Base-by-base conservation (phyloP, 73 alveolate genomes). In the Blepharisma stoltei region DNA sequence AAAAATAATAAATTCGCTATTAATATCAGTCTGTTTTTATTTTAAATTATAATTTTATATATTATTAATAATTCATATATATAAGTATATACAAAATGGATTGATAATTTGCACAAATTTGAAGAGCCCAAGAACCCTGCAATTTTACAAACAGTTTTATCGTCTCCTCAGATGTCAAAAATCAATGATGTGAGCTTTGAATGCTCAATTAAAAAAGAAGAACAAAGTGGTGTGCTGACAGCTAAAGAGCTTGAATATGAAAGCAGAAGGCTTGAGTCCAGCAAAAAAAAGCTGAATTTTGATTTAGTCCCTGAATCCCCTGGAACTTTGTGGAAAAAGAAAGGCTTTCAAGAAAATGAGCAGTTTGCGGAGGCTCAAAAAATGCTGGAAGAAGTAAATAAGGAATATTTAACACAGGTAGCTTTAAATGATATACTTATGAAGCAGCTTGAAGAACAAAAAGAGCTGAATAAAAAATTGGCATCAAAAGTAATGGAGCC, bases 321-420 rank as follows among this genome's bases (percentile, higher is more conserved):
- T 32, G 41, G 41, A 32, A 32, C 41, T 32, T 32, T 32, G 41
- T 32, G 41, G 41, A 32, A 32, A 32, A 32, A 32, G 41, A 32
- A 32, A 32, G 41, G 41, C 3, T 32, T 32, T 32, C 41, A 60
- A 5, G 23, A 9, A 9, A 9, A 8, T 60, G 73, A 60, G 4
- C 73, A 60, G 45, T 38, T 14, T 60, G 46, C 14, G 23, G 73
- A 60, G 23, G 23, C 73, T 60, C 14, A 38, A 25, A 60, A 25
- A 60, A 60, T 14, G 46, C 45, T 60, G 38, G 73, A 60, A 60
- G 73, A 60, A 25, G 73, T 25, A 14, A 60, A 60, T 60, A 60
- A 60, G 23, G 73, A 60, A 25, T 60, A 60, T 25, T 25, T 60
- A 18, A 60, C 37, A 8, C 73, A 60, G 46, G 73, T 60, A 8